Evolutionary conservation across 805 yeast genomes (phyloP), one percentile per base, ranked within the genome.

Genomic region (Metschnikowia orientalis): DNA sequence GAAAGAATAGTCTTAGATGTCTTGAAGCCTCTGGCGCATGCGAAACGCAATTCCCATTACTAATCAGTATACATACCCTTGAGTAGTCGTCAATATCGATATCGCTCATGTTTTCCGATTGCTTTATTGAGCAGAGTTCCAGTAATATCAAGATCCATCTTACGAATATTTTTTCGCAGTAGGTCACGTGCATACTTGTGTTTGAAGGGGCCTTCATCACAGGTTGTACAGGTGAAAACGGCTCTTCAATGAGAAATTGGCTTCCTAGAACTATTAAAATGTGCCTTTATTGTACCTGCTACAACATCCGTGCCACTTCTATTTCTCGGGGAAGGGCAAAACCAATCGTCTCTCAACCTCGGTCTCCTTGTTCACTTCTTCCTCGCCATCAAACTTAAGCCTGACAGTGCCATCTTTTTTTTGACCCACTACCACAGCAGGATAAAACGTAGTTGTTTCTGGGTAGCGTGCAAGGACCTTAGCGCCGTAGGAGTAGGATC

Each of bases 361-460:
- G 0, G 97, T 92, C 54, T 90, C 96, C 54, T 90, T 92, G 28
- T 85, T 89, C 1, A 79, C 95, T 50, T 92, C 98, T 54, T 92
- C 98, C 55, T 92, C 99, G 7, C 97, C 98, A 45, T 90, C 97
- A 51, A 92, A 92, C 50, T 77, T 75, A 35, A 92, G 66, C 43
- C 87, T 63, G 42, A 95, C 90, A 8, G 71, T 73, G 0, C 89
- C 88, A 42, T 81, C 89, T 44, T 84, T 69, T 33, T 76, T 78
- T 28, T 75, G 69, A 0, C 94, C 89, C 15, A 79, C 79, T 2
- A 92, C 97, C 30, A 84, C 85, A 0, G 98, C 99, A 3, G 94
- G 86, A 50, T 92, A 92, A 50, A 92, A 92, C 0, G 97, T 89
- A 0, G 98, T 92, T 0, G 98, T 92, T 47, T 92, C 98, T 1